Base-by-base conservation (phyloP, 202 grass and related monocot genomes). In the Saccharum hybrid region DNA sequence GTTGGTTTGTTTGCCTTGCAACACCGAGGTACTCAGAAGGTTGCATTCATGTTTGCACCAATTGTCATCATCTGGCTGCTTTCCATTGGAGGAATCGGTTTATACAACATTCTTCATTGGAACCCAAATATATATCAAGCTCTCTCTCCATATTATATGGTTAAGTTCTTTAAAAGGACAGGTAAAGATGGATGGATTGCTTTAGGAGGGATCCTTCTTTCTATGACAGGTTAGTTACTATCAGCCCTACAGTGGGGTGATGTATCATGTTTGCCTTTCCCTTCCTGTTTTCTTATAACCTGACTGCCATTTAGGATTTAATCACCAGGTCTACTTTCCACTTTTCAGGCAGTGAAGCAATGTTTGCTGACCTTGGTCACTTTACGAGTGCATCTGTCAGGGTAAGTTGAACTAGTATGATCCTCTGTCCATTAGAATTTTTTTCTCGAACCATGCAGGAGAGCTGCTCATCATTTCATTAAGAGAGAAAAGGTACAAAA, bases 331-430 rank as follows among this genome's bases (percentile, higher is more conserved):
- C 60, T 7, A 18, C 38, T 78, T 82, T 85, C 42, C 43, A 59
- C 33, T 81, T 70, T 90, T 52, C 88, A 98, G 95, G 95, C 78
- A 93, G 89, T 22, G 96, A 98, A 87, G 96, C 96, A 68, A 92
- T 98, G 96, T 98, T 95, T 92, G 96, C 93, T 60, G 93, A 98
- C 78, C 92, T 98, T 63, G 96, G 96, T 36, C 96, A 95, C 80
- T 98, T 98, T 83, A 93, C 89, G 8, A 83, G 86, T 91, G 65
- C 83, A 81, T 98, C 96, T 84, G 92, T 95, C 68, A 98, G 93
- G 87, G 96, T 98, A 87, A 78, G 85, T 65, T 83, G 54, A 79
- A 49, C 9, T 78, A 86, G 38, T 68, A 79, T 28, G 62, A 72
- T 78, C 51, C 46, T 74, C 12, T 79, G 16, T 79, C 68, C 41